Conservation (phyloP, 1,139 yeast species). For the Saccharomycopsis hybrid region DNA sequence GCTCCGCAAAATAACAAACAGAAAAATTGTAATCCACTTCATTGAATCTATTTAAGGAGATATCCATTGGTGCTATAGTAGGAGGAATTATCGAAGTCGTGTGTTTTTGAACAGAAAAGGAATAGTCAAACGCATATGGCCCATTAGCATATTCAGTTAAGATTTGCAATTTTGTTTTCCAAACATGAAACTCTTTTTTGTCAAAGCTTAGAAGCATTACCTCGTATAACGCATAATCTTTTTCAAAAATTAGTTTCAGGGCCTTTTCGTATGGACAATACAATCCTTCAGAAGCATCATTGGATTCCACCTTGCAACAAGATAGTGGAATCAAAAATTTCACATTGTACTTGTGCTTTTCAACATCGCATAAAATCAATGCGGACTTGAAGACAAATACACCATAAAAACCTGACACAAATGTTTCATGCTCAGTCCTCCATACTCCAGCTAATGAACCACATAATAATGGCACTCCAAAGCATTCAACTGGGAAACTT, state of each 20-base stretch:
- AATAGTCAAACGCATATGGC: constrained; percentile 34
- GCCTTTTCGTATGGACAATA: constrained; percentile 24
- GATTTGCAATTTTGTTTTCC: constrained; percentile 36
- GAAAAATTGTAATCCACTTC: constrained; percentile 12
- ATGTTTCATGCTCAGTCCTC: constrained; percentile 26
- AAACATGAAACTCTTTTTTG: constrained; percentile 33
- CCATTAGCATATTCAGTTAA: constrained; percentile 38
- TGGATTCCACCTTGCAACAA: constrained; percentile 29
- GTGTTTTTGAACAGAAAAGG: constrained; percentile 23
- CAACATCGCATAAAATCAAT: constrained; percentile 32
- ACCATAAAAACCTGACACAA: constrained; percentile 28
- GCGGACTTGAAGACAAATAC: constrained; percentile 47
- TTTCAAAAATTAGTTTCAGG: constrained; percentile 44
- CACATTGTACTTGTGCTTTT: constrained; percentile 29
- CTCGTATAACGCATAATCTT: constrained; percentile 38
- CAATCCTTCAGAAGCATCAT: constrained; percentile 36
- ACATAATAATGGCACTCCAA: constrained; percentile 36
- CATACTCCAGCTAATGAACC: constrained; percentile 39
- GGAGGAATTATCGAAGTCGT: constrained; percentile 5
- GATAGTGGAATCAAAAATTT: constrained; percentile 45
- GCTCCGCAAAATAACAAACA: constrained; percentile 17
- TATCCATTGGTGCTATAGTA: constrained; percentile 10
- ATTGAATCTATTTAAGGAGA: constrained; percentile 12
- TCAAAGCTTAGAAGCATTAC: constrained; percentile 35
- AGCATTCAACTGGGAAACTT: constrained; percentile 30